phyloP scores from a whole-genome alignment of 192 early-diverging fungal genomes.

The Entrophospora sp. region DNA sequence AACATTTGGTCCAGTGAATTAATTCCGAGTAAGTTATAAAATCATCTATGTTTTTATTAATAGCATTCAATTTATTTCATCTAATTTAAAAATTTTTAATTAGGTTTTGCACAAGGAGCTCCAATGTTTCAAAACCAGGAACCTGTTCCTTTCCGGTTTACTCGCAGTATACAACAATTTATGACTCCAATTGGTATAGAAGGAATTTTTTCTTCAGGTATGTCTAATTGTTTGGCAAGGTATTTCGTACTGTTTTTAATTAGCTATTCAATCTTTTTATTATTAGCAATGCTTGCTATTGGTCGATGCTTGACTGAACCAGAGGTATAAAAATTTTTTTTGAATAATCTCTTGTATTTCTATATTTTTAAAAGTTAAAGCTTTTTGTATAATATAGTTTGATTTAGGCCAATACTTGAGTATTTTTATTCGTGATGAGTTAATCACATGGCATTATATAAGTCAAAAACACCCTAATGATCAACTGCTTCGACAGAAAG shows the following conservation, averaged over 20 bases:
- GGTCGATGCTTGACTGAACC: slow-evolving; percentile 73
- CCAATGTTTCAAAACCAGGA: slow-evolving; percentile 64
- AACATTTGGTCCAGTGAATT: slow-evolving; percentile 84
- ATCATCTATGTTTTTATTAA: not conserved
- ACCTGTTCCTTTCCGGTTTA: slow-evolving; percentile 94
- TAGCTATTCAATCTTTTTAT: not conserved
- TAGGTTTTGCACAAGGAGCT: no score
- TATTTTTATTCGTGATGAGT: slow-evolving; percentile 91
- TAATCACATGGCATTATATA: slow-evolving; percentile 78
- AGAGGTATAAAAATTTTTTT: slow-evolving; percentile 42
- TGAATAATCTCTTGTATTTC: slow-evolving; percentile 28
- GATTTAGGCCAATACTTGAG: slow-evolving; percentile 91
- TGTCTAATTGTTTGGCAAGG: not conserved
- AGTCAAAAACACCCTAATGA: no score
- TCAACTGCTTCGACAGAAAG: no score
- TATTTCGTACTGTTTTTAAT: no score
- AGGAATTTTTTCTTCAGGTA: slow-evolving; percentile 65
- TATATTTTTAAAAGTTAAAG: slow-evolving; percentile 2
- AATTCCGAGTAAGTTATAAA: slow-evolving; percentile 51
- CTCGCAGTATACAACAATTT: slow-evolving; percentile 94
- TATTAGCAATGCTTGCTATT: slow-evolving; percentile 71
- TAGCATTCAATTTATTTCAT: not conserved
- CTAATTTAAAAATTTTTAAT: no score
- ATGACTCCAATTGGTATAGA: slow-evolving; percentile 90
- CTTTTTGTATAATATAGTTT: slow-evolving; percentile 43